Percentiles rank a stretch among this genome's conserved stretches.
Evolutionary conservation across 352 stramenopile species (phyloP).

Genomic region (Globisporangium echinulatum): DNA sequence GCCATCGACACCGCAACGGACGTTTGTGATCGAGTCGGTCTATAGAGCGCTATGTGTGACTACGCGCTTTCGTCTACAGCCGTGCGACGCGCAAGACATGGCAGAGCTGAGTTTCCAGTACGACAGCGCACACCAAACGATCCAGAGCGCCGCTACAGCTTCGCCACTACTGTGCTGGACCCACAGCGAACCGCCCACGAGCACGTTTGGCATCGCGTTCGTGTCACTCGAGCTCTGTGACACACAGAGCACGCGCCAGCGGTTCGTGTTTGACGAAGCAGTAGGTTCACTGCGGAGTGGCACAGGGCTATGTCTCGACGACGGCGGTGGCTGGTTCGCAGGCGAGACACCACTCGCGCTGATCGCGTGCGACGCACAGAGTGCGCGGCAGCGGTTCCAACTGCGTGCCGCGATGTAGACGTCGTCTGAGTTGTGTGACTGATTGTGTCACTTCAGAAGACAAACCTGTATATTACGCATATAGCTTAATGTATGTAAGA

Average conservation of each 20-base stretch:
- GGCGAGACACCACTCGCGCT: slow-evolving; percentile 5
- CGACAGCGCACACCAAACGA: slow-evolving; percentile 2
- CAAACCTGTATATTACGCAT: no score
- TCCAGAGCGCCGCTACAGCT: neutral
- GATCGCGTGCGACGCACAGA: slow-evolving; percentile 1
- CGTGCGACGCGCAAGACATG: neutral
- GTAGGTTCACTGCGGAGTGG: neutral
- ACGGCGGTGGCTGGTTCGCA: slow-evolving; percentile 8
- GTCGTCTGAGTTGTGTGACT: no score
- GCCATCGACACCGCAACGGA: neutral
- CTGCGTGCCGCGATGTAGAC: no score
- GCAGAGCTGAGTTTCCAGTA: slow-evolving; percentile 5
- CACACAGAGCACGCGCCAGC: neutral
- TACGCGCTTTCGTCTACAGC: neutral
- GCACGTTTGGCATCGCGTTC: neutral
- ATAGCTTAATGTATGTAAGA: no score
- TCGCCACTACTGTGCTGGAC: slow-evolving; percentile 6
- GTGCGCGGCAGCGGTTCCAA: slow-evolving; percentile 8
- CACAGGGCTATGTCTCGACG: slow-evolving; percentile 6
- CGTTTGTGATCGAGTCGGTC: slow-evolving; percentile 9
- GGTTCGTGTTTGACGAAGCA: slow-evolving; percentile 4
- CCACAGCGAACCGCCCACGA: neutral
- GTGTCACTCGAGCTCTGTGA: slow-evolving; percentile 5
- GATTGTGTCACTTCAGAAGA: no score
- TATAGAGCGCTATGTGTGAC: slow-evolving; percentile 6